Percentiles rank a stretch among this genome's conserved stretches.
Conservation (phyloP, 768 basidiomycete genomes). For the Rhodotorula toruloides region DNA sequence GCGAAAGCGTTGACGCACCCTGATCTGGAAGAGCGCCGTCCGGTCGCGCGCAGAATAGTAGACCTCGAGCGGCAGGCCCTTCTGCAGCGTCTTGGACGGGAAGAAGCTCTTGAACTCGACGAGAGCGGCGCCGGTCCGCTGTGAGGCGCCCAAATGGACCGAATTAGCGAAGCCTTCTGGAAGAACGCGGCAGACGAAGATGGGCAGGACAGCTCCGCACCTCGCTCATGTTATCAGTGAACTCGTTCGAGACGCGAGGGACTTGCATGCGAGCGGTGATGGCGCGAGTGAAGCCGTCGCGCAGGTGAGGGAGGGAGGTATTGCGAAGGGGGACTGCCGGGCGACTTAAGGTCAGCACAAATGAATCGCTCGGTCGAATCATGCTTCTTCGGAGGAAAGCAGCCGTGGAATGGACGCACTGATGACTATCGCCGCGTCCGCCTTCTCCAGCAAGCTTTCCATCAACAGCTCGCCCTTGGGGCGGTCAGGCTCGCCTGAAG, state of each 20-base stretch:
- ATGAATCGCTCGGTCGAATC: too few relatives aligned
- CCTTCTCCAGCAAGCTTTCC: slow-evolving; percentile 42
- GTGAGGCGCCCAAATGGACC: not conserved
- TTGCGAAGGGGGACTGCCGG: slow-evolving; percentile 47
- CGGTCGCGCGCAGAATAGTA: slow-evolving; percentile 44
- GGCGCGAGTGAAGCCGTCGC: slow-evolving; percentile 49
- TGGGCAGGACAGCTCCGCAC: slow-evolving; percentile 29
- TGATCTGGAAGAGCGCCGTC: slow-evolving; percentile 45
- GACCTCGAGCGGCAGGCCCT: slow-evolving; percentile 44
- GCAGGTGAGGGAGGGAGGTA: slow-evolving; percentile 49
- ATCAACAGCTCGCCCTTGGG: slow-evolving; percentile 45
- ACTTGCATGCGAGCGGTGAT: slow-evolving; percentile 47
- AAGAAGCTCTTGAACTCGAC: slow-evolving; percentile 47
- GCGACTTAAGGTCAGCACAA: not conserved
- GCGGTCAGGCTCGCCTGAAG: slow-evolving; percentile 27
- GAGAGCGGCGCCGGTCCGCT: slow-evolving; percentile 44
- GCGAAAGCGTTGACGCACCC: slow-evolving; percentile 32
- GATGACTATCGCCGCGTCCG: slow-evolving; percentile 46
- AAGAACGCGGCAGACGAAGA: not conserved
- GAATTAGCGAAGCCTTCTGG: not conserved
- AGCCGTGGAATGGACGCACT: slow-evolving; percentile 37
- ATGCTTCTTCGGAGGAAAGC: too few relatives aligned
- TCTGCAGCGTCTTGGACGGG: slow-evolving; percentile 43
- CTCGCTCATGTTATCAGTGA: slow-evolving; percentile 44
- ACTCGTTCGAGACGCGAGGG: slow-evolving; percentile 38